Evolutionary conservation across 768 basidiomycete genomes (phyloP).

Genomic region (Leccinum boreale): DNA sequence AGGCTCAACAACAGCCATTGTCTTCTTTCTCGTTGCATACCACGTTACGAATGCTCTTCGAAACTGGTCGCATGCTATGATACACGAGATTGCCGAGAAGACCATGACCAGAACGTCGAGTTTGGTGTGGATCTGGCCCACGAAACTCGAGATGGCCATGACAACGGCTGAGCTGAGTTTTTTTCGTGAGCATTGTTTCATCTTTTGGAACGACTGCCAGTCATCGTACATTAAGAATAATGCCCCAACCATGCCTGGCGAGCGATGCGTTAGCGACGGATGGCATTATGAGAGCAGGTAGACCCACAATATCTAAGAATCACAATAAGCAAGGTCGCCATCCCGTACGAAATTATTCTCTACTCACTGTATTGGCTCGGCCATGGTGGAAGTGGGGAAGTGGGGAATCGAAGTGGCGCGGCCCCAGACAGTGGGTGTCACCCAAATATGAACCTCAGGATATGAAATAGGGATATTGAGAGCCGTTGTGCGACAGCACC

Average conservation of each 20-base stretch:
- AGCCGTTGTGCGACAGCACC: too few relatives aligned
- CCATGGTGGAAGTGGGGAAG: conserved; percentile 4
- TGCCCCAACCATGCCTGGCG: conserved; percentile 16
- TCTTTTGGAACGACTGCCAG: neutral
- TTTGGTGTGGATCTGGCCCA: conserved; percentile 12
- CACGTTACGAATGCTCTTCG: conserved; percentile 18
- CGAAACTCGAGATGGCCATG: conserved; percentile 13
- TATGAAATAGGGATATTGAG: too few relatives aligned
- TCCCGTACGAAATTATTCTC: neutral
- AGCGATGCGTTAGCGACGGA: neutral
- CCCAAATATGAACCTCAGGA: too few relatives aligned
- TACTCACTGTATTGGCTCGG: conserved; percentile 17
- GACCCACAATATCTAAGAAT: conserved; percentile 18
- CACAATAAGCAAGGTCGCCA: neutral
- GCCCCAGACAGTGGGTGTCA: too few relatives aligned
- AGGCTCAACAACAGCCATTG: neutral
- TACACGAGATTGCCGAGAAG: conserved; percentile 12
- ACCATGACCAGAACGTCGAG: conserved; percentile 14
- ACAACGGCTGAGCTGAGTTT: conserved; percentile 14
- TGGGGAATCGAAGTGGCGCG: neutral
- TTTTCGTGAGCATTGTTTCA: neutral
- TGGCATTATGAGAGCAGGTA: neutral
- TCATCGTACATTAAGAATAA: conserved; percentile 20
- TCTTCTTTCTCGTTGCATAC: conserved; percentile 12
- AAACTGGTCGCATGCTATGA: conserved; percentile 22